Conservation (phyloP, 495 filamentous ascomycete genomes). For the Hypomontagnella monticulosa region DNA sequence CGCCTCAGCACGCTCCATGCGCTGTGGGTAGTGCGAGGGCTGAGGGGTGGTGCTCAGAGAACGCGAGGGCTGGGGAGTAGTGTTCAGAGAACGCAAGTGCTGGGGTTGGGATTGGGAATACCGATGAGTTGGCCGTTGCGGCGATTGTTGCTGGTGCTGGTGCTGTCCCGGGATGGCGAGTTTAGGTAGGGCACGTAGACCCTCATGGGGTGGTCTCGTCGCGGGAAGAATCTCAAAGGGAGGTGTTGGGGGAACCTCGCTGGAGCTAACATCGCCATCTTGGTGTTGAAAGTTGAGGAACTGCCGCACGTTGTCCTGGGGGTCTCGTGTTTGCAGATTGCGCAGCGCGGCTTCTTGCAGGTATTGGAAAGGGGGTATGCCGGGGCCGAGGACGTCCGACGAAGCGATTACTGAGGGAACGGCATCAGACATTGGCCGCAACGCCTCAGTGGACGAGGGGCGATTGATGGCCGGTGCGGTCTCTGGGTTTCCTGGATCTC, state of each 20-base stretch:
- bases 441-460: conserved; percentile 51
- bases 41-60: conserved; percentile 38
- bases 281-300: conserved; percentile 84
- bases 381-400: conserved; percentile 83
- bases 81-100: neutral
- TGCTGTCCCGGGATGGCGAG: conserved; percentile 61
- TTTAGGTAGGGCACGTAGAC: conserved; percentile 66
- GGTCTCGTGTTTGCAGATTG: conserved; percentile 74
- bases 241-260: conserved; percentile 65
- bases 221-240: conserved; percentile 62
- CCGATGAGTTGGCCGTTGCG: conserved; percentile 25
- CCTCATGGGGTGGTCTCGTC: conserved; percentile 55
- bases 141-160: conserved; percentile 46
- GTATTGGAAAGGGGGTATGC: conserved; percentile 66
- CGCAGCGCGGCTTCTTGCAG: conserved; percentile 77
- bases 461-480: conserved; percentile 63
- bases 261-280: conserved; percentile 53
- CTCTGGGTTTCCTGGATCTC: conserved; percentile 75
- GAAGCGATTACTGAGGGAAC: conserved; percentile 87
- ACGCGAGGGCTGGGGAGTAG: conserved; percentile 38
- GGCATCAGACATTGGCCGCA: conserved; percentile 68
- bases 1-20: conserved; percentile 61
- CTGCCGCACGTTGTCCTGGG: conserved; percentile 89
- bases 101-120: conserved; percentile 19
- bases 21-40: conserved; percentile 53